Evolutionary conservation across 2,329 filamentous ascomycete species (phyloP).

Genomic region (Curvularia lunata): DNA sequence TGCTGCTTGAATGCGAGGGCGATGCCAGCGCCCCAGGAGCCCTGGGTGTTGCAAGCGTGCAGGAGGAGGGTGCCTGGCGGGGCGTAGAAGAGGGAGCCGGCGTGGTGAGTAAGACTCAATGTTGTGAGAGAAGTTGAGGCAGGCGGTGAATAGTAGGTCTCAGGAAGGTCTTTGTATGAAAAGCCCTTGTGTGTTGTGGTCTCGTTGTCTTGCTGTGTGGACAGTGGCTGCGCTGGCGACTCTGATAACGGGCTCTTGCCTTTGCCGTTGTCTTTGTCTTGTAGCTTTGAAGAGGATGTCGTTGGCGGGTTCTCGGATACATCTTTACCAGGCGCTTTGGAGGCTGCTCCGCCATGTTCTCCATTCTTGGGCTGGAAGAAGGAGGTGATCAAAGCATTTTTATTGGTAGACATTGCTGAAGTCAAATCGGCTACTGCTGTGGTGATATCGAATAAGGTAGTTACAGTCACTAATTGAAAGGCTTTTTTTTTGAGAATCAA

Average conservation of each 20-base stretch:
- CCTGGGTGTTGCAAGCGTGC: conserved; percentile 66
- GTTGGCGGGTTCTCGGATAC: not conserved
- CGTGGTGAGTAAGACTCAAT: conserved; percentile 29
- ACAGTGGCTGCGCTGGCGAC: not conserved
- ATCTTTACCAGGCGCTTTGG: not conserved
- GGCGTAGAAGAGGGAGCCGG: conserved; percentile 61
- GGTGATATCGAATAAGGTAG: not conserved
- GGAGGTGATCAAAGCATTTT: conserved; percentile 8
- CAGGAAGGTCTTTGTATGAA: conserved; percentile 19
- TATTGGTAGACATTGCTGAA: not conserved
- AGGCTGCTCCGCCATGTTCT: not conserved
- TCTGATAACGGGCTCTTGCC: conserved; percentile 3
- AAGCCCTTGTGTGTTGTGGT: conserved; percentile 8
- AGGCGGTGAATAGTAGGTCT: not conserved
- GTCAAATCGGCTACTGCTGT: not conserved
- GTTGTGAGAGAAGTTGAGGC: not conserved
- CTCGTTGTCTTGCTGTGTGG: conserved; percentile 10
- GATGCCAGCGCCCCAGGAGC: conserved; percentile 65
- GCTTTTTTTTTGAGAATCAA: not conserved
- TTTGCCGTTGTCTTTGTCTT: conserved; percentile 8
- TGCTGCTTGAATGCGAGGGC: conserved; percentile 57
- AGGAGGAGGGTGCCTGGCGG: conserved; percentile 59
- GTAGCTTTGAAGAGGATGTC: not conserved
- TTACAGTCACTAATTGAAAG: not conserved
- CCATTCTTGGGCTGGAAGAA: conserved; percentile 6